phyloP scores from a whole-genome alignment of 2,329 filamentous ascomycete genomes.

The Parastagonospora avenae region DNA sequence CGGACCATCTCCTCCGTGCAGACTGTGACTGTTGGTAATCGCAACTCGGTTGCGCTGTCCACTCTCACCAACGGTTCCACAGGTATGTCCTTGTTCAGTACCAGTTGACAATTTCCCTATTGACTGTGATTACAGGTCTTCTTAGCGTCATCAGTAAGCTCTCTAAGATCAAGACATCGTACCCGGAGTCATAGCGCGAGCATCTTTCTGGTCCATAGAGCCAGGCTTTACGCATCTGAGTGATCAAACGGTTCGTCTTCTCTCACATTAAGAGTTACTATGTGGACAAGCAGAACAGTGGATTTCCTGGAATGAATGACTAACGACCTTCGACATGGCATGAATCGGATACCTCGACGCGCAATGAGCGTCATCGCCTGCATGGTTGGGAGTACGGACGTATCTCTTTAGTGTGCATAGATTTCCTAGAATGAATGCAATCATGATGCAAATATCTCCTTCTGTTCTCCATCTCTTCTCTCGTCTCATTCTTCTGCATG shows the following conservation, averaged over 20 bases:
- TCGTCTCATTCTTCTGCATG: not conserved
- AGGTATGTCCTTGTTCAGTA: constrained; percentile 60
- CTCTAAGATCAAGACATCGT: constrained; percentile 20
- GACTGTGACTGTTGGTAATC: constrained; percentile 83
- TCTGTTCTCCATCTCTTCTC: not conserved
- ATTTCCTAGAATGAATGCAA: not conserved
- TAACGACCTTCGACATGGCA: not conserved
- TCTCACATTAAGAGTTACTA: not conserved
- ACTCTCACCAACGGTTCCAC: constrained; percentile 91
- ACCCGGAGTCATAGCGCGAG: not conserved
- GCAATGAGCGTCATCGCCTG: not conserved
- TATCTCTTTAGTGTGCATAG: not conserved
- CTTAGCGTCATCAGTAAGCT: constrained; percentile 37
- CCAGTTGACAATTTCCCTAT: not conserved
- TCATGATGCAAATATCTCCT: not conserved
- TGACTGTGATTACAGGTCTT: constrained; percentile 31
- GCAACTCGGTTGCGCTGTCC: constrained; percentile 84
- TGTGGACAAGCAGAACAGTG: not conserved
- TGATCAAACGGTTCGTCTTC: not conserved
- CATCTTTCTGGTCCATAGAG: not conserved
- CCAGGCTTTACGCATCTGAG: not conserved
- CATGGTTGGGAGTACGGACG: not conserved
- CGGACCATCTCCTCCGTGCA: constrained; percentile 63
- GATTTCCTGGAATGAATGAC: not conserved
- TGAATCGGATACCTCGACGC: not conserved